Evolutionary conservation across 1,284 basidiomycete species (phyloP), one percentile per base, ranked within the genome.

Genomic region (Exobasidium cylindrosporum): DNA sequence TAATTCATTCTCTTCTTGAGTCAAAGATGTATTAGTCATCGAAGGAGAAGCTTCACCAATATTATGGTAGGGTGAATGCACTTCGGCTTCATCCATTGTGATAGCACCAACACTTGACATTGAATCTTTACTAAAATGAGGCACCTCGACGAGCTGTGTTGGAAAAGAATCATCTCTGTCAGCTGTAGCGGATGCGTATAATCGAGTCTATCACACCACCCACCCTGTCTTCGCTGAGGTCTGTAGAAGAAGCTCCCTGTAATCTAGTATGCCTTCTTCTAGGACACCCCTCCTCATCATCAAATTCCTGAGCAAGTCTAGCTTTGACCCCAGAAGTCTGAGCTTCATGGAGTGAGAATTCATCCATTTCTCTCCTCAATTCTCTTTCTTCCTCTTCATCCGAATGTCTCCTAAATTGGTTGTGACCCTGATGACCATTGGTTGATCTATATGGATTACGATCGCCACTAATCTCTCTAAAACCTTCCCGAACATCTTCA

Each of bases 261-360:
- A 23, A 21, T 14, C 47, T 50, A n/a, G n/a, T n/a, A n/a, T n/a
- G n/a, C 47, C 47, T 31, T 14, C 21, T 31, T 7, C 29, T 7
- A 7, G 47, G 10, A 17, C 35, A 7, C 7, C 21, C 24, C 47
- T 24, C 21, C 29, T 50, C 47, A 10, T 50, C 24, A 7, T 58
- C 43, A 23, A 58, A 32, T 45, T 21, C 23, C 23, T 26, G 30
- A 30, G 13, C 30, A 45, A 54, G 32, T 23, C 57, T 3, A 26
- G 21, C 35, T 45, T 35, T 49, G 28, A 43, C 17, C 5, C 21
- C 21, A 14, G 30, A 30, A 6, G 14, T 31, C 44, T 72, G 58
- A 3, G 61, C 54, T 40, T 72, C 67, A 47, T 67, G 65, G 67
- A 69, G 66, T 59, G 70, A 68, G 24, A 73, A 73, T 44, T 69